A percentile compares a stretch with the other conserved stretches of the same genome.
These are phyloP conservation scores for Lasiodiplodia hormozganensis DNA, from an alignment of 2,329 filamentous ascomycete genomes.

Conservation along the genomic window DNA sequence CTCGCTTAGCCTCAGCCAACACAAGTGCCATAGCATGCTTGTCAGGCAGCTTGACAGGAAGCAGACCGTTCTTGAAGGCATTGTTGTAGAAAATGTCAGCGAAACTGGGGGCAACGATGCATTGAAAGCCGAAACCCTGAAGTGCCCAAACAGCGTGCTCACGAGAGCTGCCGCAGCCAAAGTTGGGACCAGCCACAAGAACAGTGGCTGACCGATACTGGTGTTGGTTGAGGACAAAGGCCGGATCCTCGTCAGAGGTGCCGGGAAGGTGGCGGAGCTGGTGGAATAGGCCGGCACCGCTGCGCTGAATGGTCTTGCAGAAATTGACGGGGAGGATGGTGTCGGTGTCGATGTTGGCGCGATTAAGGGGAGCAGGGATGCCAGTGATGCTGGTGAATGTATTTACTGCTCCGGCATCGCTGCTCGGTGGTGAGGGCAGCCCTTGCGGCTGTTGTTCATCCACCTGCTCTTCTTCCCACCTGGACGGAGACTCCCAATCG, in stretches of 20 bases:
- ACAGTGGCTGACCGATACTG: constrained; percentile 86
- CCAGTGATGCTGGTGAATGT: constrained; percentile 86
- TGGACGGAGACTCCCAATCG: constrained; percentile 66
- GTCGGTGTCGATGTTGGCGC: constrained; percentile 95
- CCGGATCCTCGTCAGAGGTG: constrained; percentile 72
- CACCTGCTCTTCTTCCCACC: constrained; percentile 70
- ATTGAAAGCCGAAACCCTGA: constrained; percentile 94
- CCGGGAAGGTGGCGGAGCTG: constrained; percentile 78
- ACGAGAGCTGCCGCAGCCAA: constrained; percentile 89
- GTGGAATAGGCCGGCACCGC: constrained; percentile 87
- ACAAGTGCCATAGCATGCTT: constrained; percentile 71
- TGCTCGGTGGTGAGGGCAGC: constrained; percentile 48
- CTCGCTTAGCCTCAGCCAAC: constrained; percentile 77
- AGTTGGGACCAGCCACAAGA: constrained; percentile 90
- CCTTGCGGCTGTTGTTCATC: constrained; percentile 66
- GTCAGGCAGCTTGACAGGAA: constrained; percentile 80
- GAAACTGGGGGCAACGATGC: constrained; percentile 86
- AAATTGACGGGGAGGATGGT: constrained; percentile 99
- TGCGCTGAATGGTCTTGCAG: constrained; percentile 98
- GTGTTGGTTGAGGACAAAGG: constrained; percentile 89
- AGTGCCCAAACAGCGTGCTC: constrained; percentile 98
- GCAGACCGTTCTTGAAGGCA: constrained; percentile 99
- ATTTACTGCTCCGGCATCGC: constrained; percentile 68
- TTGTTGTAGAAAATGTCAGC: constrained; percentile 99
- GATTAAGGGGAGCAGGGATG: constrained; percentile 84